Conservation (phyloP, 805 yeast genomes). For the Hanseniaspora taiwanica region DNA sequence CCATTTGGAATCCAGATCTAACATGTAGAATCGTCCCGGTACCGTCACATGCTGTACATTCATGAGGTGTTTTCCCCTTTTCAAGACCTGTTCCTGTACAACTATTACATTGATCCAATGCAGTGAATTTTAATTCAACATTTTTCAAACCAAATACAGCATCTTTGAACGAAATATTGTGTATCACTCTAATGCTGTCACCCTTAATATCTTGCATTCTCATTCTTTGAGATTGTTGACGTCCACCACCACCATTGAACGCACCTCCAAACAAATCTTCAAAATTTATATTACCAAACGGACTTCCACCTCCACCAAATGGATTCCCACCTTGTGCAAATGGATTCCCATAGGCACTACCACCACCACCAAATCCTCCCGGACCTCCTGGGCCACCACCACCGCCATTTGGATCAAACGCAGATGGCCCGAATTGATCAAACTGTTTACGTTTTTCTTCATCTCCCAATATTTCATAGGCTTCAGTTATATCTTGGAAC, state of each 20-base stretch:
- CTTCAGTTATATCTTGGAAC: slow-evolving; percentile 88
- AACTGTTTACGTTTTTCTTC: slow-evolving; percentile 76
- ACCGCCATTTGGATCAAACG: slow-evolving; percentile 46
- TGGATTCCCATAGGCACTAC: slow-evolving; percentile 27
- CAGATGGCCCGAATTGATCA: slow-evolving; percentile 83
- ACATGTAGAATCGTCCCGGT: slow-evolving; percentile 81
- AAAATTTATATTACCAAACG: slow-evolving; percentile 35
- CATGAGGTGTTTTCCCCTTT: slow-evolving; percentile 53
- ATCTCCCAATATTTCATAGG: slow-evolving; percentile 83
- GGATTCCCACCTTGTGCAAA: slow-evolving; percentile 33
- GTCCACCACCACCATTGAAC: slow-evolving; percentile 26
- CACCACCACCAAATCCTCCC: slow-evolving; percentile 30
- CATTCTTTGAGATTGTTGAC: slow-evolving; percentile 25
- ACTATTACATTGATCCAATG: slow-evolving; percentile 60
- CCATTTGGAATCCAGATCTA: slow-evolving; percentile 92
- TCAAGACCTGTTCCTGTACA: slow-evolving; percentile 85
- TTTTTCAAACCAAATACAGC: slow-evolving; percentile 69
- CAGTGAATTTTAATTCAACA: slow-evolving; percentile 52
- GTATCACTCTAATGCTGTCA: slow-evolving; percentile 71
- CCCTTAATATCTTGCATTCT: slow-evolving; percentile 76
- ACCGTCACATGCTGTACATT: slow-evolving; percentile 85
- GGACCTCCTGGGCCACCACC: slow-evolving; percentile 25
- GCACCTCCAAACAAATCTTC: slow-evolving; percentile 55
- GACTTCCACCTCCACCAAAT: slow-evolving; percentile 36
- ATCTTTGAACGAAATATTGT: slow-evolving; percentile 68